These are phyloP conservation scores for Xerophyta viscosa DNA, from an alignment of 106 monocot species.

Conservation along the genomic window DNA sequence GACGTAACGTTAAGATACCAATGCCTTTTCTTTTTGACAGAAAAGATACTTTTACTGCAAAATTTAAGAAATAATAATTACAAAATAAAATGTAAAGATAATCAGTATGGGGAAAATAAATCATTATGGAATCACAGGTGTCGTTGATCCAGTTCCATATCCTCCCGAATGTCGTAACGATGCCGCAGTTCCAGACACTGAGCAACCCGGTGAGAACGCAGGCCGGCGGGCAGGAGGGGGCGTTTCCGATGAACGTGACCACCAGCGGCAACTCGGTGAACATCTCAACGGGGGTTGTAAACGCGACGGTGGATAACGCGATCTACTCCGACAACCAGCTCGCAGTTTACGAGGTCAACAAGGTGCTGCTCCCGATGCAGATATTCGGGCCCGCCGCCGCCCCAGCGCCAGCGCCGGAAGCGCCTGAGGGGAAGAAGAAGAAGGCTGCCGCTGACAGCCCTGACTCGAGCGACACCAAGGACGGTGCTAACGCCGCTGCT, in stretches of 20 bases:
- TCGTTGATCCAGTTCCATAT: slow-evolving; percentile 72
- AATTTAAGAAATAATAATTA: no score
- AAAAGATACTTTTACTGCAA: no score
- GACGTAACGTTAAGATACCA: not conserved
- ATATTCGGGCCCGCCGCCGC: slow-evolving; percentile 36
- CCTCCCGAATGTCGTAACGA: slow-evolving; percentile 25
- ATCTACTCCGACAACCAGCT: slow-evolving; percentile 49
- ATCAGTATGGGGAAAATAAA: no score
- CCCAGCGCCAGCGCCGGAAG: slow-evolving; percentile 27
- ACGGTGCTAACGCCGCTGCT: not conserved
- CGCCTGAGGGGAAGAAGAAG: slow-evolving; percentile 16
- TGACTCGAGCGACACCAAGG: not conserved
- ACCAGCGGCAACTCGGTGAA: slow-evolving; percentile 58
- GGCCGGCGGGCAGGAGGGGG: slow-evolving; percentile 52
- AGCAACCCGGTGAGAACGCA: slow-evolving; percentile 86
- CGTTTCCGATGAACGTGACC: slow-evolving; percentile 66
- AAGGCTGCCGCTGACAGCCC: not conserved
- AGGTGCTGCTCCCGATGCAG: slow-evolving; percentile 55
- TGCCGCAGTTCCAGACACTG: slow-evolving; percentile 59
- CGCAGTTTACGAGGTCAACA: slow-evolving; percentile 64
- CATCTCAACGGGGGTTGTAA: slow-evolving; percentile 67
- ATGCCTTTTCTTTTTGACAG: not conserved
- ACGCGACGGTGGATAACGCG: slow-evolving; percentile 51
- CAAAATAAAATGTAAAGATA: no score
- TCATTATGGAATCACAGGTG: no score